Evolutionary conservation across 768 basidiomycete species (phyloP).

Genomic region (Russula sp.): DNA sequence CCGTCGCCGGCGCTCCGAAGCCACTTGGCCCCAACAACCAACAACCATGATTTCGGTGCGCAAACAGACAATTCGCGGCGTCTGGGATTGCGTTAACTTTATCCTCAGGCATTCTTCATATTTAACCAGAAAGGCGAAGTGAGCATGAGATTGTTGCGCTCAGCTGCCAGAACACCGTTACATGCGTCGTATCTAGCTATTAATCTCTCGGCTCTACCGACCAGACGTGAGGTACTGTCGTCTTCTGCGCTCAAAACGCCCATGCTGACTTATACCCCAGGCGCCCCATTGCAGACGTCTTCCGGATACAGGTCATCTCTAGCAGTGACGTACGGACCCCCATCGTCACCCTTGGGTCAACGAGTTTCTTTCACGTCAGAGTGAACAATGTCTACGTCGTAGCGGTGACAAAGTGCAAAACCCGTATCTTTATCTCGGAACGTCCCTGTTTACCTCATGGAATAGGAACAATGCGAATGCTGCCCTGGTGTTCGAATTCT

Average conservation of each 20-base stretch:
- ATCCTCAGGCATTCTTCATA: constrained; percentile 86
- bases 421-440: background rate
- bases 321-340: constrained; percentile 96
- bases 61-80: background rate
- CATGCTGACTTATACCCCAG: constrained; percentile 37
- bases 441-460: background rate
- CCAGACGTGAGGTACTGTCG: constrained; percentile 85
- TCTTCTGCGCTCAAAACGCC: background rate
- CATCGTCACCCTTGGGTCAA: constrained; percentile 95
- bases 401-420: constrained; percentile 84
- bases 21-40: background rate
- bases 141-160: background rate
- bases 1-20: background rate
- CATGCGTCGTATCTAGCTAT: constrained; percentile 48
- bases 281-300: constrained; percentile 95
- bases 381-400: constrained; percentile 94
- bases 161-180: background rate
- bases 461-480: constrained; percentile 92
- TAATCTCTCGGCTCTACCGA: constrained; percentile 93
- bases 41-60: constrained; percentile 21
- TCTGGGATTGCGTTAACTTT: background rate
- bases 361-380: constrained; percentile 97
- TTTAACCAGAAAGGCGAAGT: constrained; percentile 99
- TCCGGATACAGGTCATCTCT: constrained; percentile 97
- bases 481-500: constrained; percentile 95